phyloP scores from a whole-genome alignment of 768 basidiomycete genomes.

The Gymnopilus junonius region DNA sequence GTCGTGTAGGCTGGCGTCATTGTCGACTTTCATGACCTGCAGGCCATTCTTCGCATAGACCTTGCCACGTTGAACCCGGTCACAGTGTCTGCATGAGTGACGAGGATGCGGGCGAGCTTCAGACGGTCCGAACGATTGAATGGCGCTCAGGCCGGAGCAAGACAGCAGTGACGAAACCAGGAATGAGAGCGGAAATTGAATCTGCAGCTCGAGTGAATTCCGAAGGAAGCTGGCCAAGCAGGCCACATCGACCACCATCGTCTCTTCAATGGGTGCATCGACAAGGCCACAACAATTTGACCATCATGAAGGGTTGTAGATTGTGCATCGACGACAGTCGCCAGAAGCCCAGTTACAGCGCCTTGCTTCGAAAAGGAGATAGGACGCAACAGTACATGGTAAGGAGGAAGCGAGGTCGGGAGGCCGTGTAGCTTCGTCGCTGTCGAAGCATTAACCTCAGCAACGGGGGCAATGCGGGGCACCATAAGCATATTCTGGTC shows the following conservation, averaged over 20 bases:
- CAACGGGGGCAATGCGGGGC: conserved; percentile 12
- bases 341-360: conserved; percentile 9
- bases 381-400: conserved; percentile 12
- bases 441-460: not conserved
- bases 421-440: not conserved
- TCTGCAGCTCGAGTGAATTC: conserved; percentile 3
- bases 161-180: conserved; percentile 20
- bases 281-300: conserved; percentile 15
- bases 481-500: conserved; percentile 2
- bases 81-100: conserved; percentile 19
- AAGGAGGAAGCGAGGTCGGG: not conserved
- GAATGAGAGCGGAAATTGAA: conserved; percentile 11
- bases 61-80: conserved; percentile 7
- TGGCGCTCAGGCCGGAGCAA: conserved; percentile 19
- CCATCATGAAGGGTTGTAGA: conserved; percentile 1
- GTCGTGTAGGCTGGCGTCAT: conserved; percentile 12
- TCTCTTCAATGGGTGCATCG: conserved; percentile 6
- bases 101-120: conserved; percentile 12
- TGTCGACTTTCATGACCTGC: not conserved
- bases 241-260: conserved; percentile 13
- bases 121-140: conserved; percentile 20
- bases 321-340: conserved; percentile 7
- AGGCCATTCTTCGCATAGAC: conserved; percentile 1
- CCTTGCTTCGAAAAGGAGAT: conserved; percentile 15
- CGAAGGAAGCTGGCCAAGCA: conserved; percentile 4